Evolutionary conservation across 768 basidiomycete species (phyloP), one percentile per base, ranked within the genome.

Genomic region (Chalciporus chontae): DNA sequence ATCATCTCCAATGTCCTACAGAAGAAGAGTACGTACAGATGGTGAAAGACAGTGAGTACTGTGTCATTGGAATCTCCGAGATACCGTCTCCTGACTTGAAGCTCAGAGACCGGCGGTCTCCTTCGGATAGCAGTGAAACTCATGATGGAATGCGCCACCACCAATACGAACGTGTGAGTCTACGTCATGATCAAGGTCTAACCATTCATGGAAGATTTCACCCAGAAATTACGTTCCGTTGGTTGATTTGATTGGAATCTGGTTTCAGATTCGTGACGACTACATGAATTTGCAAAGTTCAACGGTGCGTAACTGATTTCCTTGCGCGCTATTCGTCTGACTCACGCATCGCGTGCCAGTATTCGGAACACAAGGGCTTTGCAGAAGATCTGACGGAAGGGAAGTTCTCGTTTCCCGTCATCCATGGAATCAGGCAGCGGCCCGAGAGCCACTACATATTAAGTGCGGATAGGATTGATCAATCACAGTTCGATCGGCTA

Each of bases 361-460:
- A 97, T 62, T 73, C 83, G 2, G 78, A 80, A 38, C 89, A 86
- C 64, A 90, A 90, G 64, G 88, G 88, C 3, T 95, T 90, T 66
- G 90, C 89, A 0, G 94, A 98, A 68, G 95, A 98, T 64, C 74
- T 98, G 13, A 87, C 90, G 0, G 95, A 97, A 71, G 95, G 95
- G 7, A 98, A 98, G 67, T 98, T 98, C 73, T 94, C 91, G 4
- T 98, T 98, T 70, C 94, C 94, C 0, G 77, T 97, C 27, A 85
- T 98, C 1, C 95, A 97, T 66, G 84, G 88, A 17, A 85, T 97
- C 41, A 83, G 87, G 26, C 79, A 88, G 7, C 83, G 93, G 62
- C 75, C 73, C 10, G 77, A 83, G 0, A 92, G 91, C 67, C 77
- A 83, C 29, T 87, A 87, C 66, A 77, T 98, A 29, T 74, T 96